These are phyloP conservation scores for Penicillium digitatum DNA, from an alignment of 2,329 filamentous ascomycete species.

Conservation along the genomic window DNA sequence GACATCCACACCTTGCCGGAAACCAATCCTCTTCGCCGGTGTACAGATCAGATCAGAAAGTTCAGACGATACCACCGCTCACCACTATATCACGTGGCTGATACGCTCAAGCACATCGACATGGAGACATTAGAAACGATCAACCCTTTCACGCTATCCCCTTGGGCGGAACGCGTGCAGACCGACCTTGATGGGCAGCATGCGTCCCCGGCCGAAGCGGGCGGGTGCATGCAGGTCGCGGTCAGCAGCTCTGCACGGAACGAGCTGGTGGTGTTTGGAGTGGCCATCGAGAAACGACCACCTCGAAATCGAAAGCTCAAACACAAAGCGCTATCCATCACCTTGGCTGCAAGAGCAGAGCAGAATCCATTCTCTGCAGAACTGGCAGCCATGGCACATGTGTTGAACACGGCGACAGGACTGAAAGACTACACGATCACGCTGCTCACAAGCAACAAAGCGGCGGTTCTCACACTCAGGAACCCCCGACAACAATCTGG, in stretches of 20 bases:
- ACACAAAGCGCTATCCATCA: background rate
- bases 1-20: too few species aligned
- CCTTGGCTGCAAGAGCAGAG: background rate
- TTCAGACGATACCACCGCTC: too few species aligned
- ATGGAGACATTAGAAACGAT: too few species aligned
- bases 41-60: too few species aligned
- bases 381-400: background rate
- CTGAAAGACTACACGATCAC: background rate
- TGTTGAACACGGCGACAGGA: background rate
- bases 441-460: background rate
- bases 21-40: too few species aligned
- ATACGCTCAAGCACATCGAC: too few species aligned
- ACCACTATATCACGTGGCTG: too few species aligned
- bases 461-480: background rate
- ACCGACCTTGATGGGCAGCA: too few species aligned
- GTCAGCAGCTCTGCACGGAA: conserved; percentile 11
- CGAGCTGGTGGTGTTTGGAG: background rate
- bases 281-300: background rate
- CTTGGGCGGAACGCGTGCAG: too few species aligned
- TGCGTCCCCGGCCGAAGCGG: too few species aligned
- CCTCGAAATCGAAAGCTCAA: background rate
- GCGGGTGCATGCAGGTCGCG: conserved; percentile 12
- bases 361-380: background rate
- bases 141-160: too few species aligned
- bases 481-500: background rate